Evolutionary conservation across 257 asterid genomes (phyloP).

Genomic region (Paraleonurus japonicus): DNA sequence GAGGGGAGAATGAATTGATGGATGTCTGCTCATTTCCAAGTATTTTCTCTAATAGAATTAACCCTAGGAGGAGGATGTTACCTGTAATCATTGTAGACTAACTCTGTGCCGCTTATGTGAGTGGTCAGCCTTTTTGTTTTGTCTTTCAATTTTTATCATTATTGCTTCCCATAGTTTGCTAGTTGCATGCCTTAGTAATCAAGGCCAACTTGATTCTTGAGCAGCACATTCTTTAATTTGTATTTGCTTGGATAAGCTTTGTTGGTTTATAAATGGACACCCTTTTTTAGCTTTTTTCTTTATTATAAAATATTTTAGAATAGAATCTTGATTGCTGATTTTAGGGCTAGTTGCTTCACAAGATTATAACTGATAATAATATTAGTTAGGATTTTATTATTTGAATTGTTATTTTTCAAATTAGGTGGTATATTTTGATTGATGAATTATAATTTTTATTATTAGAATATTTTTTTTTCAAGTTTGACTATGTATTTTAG

Average conservation of each 20-base stretch:
- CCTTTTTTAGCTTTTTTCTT: background rate
- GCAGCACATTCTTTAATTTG: conserved; percentile 80
- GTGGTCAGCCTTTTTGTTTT: conserved; percentile 70
- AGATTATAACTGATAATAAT: too few relatives aligned
- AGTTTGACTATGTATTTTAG: too few relatives aligned
- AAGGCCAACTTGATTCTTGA: conserved; percentile 42
- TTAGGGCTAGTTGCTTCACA: too few relatives aligned
- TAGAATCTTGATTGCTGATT: too few relatives aligned
- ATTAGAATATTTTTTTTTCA: too few relatives aligned
- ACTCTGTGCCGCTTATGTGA: conserved; percentile 38
- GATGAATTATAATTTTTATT: too few relatives aligned
- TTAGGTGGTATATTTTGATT: too few relatives aligned
- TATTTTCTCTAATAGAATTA: conserved; percentile 29
- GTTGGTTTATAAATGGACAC: conserved; percentile 19
- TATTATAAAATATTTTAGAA: background rate
- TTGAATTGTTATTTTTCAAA: too few relatives aligned
- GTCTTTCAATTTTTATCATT: conserved; percentile 10
- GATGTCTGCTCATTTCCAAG: conserved; percentile 35
- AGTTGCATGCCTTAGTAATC: conserved; percentile 36
- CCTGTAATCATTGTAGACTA: conserved; percentile 48
- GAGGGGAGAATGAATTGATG: conserved; percentile 26
- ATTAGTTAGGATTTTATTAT: too few relatives aligned
- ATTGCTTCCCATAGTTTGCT: conserved; percentile 24
- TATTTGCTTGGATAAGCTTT: conserved; percentile 34
- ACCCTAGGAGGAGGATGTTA: conserved; percentile 37